Percentiles rank a stretch among this genome's conserved stretches.
Evolutionary conservation across 176 grass and related monocot genomes (phyloP).

Genomic region (Cymbopogon citratus): DNA sequence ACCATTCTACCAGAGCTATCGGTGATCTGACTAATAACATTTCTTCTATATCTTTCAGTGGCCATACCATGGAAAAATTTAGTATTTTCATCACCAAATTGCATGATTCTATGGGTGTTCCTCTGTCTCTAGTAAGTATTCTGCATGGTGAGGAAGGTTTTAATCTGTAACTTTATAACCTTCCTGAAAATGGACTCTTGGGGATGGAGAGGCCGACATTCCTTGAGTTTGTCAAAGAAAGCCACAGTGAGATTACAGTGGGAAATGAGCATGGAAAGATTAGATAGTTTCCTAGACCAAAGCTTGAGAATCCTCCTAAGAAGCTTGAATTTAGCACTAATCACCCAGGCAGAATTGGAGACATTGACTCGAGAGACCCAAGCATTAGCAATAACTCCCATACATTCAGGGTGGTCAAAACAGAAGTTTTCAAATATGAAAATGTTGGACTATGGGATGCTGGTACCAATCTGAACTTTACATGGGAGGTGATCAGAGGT

Average conservation of each 20-base stretch:
- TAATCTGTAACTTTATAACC: not conserved
- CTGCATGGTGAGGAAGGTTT: no score
- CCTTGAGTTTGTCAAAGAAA: not conserved
- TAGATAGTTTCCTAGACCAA: rapidly evolving
- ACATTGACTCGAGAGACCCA: rapidly evolving
- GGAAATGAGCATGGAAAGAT: rapidly evolving
- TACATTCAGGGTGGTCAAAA: not conserved
- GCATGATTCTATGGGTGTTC: no score
- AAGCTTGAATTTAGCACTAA: not conserved
- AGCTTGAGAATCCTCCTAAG: not conserved
- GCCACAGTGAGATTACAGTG: not conserved
- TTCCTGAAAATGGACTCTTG: not conserved
- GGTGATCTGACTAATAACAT: rapidly evolving
- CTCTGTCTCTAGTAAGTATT: no score
- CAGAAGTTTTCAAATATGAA: not conserved
- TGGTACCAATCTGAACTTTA: not conserved
- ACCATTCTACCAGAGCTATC: no score
- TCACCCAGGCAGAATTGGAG: rapidly evolving
- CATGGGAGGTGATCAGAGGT: not conserved
- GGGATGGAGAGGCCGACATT: rapidly evolving
- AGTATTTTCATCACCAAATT: no score
- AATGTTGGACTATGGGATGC: not conserved
- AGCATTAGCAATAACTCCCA: rapidly evolving
- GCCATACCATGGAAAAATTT: no score
- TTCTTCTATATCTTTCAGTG: no score